Base-by-base conservation (phyloP, 2,329 filamentous ascomycete genomes). In the Xylariaceae sp. region DNA sequence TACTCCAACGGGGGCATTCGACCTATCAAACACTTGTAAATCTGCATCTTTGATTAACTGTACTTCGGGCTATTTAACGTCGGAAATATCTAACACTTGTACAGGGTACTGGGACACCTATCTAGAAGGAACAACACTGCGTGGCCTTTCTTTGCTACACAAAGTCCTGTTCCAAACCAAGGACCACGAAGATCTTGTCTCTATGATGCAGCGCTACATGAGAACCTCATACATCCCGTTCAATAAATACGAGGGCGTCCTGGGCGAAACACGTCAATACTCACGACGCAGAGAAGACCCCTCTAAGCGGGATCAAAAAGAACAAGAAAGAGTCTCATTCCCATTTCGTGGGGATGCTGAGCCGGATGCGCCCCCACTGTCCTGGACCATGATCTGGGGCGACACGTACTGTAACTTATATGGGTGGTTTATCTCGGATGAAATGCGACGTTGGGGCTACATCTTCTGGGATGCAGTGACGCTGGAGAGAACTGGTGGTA, bases 141-240 rank as follows among this genome's bases (percentile, higher is more conserved):
- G 17, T 41, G 17, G 17, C 4, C 16, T 41, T 24, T 8, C 16
- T 8, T 23, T 23, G 17, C 8, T 41, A 14, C 39, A 41, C 26
- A 39, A 11, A 11, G 48, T 56, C 17, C 19, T 59, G 5, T 54
- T 57, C 39, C 31, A 45, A 3, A 37, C 26, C 16, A 43, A 26
- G 3, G 14, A 50, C 31, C 52, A 59, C 40, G 44, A 56, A 19
- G 3, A 49, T 58, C 73, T 76, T 62, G 71, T 75, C 5, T 55
- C 60, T 3, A 67, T 67, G 40, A 69, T 70, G 57, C 73, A 75
- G 63, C 70, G 28, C 12, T 7, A 43, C 40, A 21, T 43, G 17
- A 43, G 5, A 6, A 43, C 5, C 21, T 43, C 21, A 23, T 29
- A 46, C 12, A 17, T 46, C 23, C 17, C 23, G 12, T 12, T 16